These are phyloP conservation scores for Termitomyces sp. DNA, from an alignment of 768 basidiomycete genomes.

Conservation along the genomic window DNA sequence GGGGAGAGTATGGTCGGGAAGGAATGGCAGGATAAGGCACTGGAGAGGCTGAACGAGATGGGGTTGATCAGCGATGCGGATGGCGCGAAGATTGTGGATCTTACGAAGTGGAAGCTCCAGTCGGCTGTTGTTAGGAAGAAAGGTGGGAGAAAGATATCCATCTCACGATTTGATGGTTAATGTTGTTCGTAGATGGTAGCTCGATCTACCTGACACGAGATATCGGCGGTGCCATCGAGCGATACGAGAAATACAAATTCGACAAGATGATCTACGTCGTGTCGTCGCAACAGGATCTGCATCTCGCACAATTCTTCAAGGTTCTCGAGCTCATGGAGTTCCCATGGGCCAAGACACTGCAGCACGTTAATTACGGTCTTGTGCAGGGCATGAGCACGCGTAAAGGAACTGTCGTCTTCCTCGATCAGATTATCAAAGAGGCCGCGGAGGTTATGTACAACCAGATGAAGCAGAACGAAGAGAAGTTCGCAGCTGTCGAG, in stretches of 20 bases:
- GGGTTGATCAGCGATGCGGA: conserved; percentile 74
- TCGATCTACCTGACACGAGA: conserved; percentile 95
- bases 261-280: conserved; percentile 93
- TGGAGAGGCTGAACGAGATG: conserved; percentile 65
- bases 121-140: conserved; percentile 87
- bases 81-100: conserved; percentile 82
- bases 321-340: conserved; percentile 86
- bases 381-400: conserved; percentile 95
- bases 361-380: conserved; percentile 90
- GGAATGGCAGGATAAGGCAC: conserved; percentile 68
- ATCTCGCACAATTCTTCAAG: conserved; percentile 92
- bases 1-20: conserved; percentile 84
- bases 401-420: conserved; percentile 91
- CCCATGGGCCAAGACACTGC: conserved; percentile 77
- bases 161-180: background rate
- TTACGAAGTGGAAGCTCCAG: conserved; percentile 89
- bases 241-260: conserved; percentile 86
- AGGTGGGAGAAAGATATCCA: conserved; percentile 37
- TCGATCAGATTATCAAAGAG: conserved; percentile 90
- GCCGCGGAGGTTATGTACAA: conserved; percentile 91
- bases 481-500: conserved; percentile 85
- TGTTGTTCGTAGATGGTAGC: conserved; percentile 66
- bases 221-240: conserved; percentile 90
- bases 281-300: conserved; percentile 82
- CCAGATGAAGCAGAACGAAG: conserved; percentile 93